Conservation (phyloP, 75 land plant genomes). For the Sequoiadendron giganteum region DNA sequence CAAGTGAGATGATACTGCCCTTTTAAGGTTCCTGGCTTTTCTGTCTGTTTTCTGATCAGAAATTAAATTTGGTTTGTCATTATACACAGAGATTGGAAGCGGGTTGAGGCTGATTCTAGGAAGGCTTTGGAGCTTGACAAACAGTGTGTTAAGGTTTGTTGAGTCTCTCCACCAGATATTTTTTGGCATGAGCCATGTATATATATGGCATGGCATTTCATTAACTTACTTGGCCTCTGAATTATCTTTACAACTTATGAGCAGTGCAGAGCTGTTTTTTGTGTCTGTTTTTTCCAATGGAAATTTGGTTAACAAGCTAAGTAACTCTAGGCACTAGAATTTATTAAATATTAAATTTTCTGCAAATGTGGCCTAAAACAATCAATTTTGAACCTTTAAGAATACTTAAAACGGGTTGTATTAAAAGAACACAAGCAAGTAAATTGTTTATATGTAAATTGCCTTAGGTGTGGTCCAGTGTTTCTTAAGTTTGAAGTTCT, state of each 20-base stretch:
- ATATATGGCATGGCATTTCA: not conserved
- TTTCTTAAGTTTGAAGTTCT: no score
- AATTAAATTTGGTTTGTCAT: not conserved
- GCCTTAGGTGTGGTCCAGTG: not conserved
- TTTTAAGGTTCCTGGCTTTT: not conserved
- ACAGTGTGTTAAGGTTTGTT: conserved; percentile 29
- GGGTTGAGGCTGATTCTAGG: conserved; percentile 45
- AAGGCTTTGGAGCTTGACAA: conserved; percentile 55
- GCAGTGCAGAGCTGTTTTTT: not conserved
- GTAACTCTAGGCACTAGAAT: not conserved
- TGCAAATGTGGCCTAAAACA: not conserved
- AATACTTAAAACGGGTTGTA: not conserved
- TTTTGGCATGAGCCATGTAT: not conserved
- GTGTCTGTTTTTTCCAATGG: not conserved
- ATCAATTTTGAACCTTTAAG: not conserved
- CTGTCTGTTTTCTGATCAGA: not conserved
- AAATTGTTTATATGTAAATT: no score
- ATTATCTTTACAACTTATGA: not conserved
- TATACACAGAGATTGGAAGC: conserved; percentile 39
- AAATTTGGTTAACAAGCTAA: not conserved
- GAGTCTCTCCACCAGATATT: not conserved
- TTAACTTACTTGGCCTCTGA: not conserved
- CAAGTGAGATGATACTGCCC: conserved; percentile 12
- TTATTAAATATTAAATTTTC: no score
- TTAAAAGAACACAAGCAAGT: not conserved